Conservation (phyloP, 306 rosid genomes). For the Echinosophora koreensis region DNA sequence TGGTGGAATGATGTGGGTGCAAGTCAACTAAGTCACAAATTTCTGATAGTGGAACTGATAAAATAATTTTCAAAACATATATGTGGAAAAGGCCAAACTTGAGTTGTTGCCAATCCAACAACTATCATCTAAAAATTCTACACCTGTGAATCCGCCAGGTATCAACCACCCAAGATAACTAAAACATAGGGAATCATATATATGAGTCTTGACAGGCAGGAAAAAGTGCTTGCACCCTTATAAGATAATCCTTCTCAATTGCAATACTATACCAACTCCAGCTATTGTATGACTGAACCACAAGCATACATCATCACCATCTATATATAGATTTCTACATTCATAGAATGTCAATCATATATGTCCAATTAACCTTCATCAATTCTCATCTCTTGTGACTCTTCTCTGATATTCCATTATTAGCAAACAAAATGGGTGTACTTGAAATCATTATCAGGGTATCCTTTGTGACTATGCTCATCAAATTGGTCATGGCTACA, state of each 20-base stretch:
- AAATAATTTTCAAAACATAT: conserved; percentile 11
- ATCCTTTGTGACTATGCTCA: conserved; percentile 49
- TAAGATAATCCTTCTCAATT: conserved; percentile 16
- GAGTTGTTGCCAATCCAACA: conserved; percentile 51
- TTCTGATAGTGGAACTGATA: conserved; percentile 41
- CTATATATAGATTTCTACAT: conserved; percentile 44
- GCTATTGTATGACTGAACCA: conserved; percentile 38
- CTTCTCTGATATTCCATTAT: conserved; percentile 20
- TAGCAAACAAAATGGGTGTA: conserved; percentile 53
- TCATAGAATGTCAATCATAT: conserved; percentile 34
- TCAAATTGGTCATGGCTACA: conserved; percentile 62
- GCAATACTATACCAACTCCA: conserved; percentile 53
- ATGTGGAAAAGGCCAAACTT: conserved; percentile 44
- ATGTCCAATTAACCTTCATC: conserved; percentile 7
- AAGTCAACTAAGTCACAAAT: conserved; percentile 41
- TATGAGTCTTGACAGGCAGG: conserved; percentile 43
- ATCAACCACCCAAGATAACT: conserved; percentile 39
- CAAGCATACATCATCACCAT: conserved; percentile 12
- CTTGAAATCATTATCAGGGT: conserved; percentile 52
- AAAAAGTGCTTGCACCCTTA: conserved; percentile 39
- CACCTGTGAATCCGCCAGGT: conserved; percentile 34
- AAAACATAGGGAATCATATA: conserved; percentile 23
- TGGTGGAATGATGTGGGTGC: conserved; percentile 17
- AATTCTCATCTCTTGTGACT: conserved; percentile 34
- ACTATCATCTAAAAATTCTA: conserved; percentile 43